These are phyloP conservation scores for Lentinula novae-zelandiae DNA, from an alignment of 1,284 basidiomycete species.

Conservation along the genomic window DNA sequence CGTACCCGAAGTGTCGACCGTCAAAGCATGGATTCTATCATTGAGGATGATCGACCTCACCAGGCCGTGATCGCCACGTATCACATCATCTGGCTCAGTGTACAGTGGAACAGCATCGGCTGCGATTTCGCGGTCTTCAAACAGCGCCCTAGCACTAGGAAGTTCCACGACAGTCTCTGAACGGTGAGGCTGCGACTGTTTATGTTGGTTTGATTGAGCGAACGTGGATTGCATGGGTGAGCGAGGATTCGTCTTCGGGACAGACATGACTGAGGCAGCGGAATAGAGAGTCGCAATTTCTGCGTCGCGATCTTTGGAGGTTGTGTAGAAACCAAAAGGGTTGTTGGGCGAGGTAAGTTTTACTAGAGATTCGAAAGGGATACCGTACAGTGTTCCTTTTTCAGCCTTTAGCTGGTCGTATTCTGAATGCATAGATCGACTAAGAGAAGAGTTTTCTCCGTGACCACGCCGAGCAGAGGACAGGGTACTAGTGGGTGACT, in stretches of 20 bases:
- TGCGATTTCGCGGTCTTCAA: constrained; percentile 79
- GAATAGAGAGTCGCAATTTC: constrained; percentile 85
- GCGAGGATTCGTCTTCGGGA: constrained; percentile 32
- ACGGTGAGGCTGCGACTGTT: constrained; percentile 26
- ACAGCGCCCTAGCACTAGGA: constrained; percentile 50
- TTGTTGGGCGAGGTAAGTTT: constrained; percentile 76
- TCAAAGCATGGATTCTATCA: constrained; percentile 89
- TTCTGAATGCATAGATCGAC: constrained; percentile 28
- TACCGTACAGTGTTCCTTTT: constrained; percentile 52
- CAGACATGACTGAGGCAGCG: constrained; percentile 72
- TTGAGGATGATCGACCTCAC: constrained; percentile 84
- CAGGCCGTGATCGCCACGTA: constrained; percentile 79
- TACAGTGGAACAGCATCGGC: constrained; percentile 73
- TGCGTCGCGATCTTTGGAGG: constrained; percentile 49
- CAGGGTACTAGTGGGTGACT: neutral
- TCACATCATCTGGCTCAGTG: constrained; percentile 62
- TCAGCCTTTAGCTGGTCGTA: constrained; percentile 22
- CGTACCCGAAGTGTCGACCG: constrained; percentile 83
- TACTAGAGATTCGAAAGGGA: constrained; percentile 82
- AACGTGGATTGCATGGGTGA: constrained; percentile 8
- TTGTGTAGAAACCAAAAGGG: constrained; percentile 51
- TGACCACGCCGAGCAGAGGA: neutral
- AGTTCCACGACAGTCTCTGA: constrained; percentile 34
- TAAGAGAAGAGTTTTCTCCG: constrained; percentile 22
- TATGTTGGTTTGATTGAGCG: neutral